Evolutionary conservation across 805 yeast genomes (phyloP).

Genomic region (Schwanniomyces yamadae): DNA sequence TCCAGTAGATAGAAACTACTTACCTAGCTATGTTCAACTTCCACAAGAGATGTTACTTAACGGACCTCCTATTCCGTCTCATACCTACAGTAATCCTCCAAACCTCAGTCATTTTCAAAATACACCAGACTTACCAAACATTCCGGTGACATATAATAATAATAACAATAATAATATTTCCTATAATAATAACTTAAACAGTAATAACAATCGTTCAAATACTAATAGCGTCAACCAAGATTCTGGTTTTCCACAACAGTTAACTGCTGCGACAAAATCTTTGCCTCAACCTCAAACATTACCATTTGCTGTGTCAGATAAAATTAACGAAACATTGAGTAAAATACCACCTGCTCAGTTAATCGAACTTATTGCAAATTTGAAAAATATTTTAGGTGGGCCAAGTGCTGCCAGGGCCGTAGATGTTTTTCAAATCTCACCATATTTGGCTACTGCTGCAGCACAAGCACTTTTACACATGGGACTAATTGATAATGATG

Average conservation of each 20-base stretch:
- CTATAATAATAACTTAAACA: background rate
- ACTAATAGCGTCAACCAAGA: background rate
- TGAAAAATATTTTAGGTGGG: constrained; percentile 56
- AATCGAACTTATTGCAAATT: constrained; percentile 64
- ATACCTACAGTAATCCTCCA: constrained; percentile 5
- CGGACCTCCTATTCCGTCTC: constrained; percentile 11
- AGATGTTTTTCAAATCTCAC: constrained; percentile 51
- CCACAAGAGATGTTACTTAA: constrained; percentile 47
- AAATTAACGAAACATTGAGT: constrained; percentile 59
- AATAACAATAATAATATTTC: constrained; percentile 1
- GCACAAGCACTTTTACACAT: constrained; percentile 72
- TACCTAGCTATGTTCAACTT: constrained; percentile 58
- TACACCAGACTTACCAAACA: background rate
- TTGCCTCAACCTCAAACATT: constrained; percentile 50
- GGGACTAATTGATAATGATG: constrained; percentile 72
- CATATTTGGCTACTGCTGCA: constrained; percentile 61
- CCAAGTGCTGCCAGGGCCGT: constrained; percentile 52
- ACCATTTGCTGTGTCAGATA: constrained; percentile 53
- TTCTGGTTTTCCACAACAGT: constrained; percentile 11
- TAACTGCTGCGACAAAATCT: constrained; percentile 53
- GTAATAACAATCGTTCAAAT: background rate
- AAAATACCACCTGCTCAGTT: constrained; percentile 69
- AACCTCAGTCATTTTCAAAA: constrained; percentile 5
- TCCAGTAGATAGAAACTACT: constrained; percentile 40
- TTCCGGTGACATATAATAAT: background rate